phyloP scores from a whole-genome alignment of 1,284 basidiomycete genomes.

The Inonotus hispidus region DNA sequence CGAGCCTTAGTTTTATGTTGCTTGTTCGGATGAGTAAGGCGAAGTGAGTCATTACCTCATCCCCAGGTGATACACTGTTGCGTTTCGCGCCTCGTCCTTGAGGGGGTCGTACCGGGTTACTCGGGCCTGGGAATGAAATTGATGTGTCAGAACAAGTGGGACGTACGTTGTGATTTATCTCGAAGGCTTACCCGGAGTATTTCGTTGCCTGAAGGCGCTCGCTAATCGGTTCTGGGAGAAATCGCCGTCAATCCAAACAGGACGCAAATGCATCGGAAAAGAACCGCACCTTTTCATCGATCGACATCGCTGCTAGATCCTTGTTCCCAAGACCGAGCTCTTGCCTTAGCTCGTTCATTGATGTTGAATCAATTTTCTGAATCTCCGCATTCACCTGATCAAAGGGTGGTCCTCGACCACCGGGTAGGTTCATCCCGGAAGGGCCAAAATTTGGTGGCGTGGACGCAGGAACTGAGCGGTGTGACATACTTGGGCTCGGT shows the following conservation, averaged over 20 bases:
- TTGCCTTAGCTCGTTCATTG: conserved; percentile 8
- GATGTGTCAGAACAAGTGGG: background rate
- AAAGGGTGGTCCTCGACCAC: conserved; percentile 6
- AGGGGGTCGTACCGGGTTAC: conserved; percentile 12
- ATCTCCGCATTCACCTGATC: conserved; percentile 11
- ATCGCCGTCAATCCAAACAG: background rate
- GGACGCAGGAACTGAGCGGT: conserved; percentile 8
- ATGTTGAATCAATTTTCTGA: conserved; percentile 9
- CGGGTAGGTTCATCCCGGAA: background rate
- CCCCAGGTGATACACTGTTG: conserved; percentile 18
- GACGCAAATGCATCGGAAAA: background rate
- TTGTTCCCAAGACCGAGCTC: conserved; percentile 14
- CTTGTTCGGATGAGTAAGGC: background rate
- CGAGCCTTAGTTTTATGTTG: background rate
- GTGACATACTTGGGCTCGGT: conserved; percentile 13
- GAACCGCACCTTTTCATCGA: conserved; percentile 14
- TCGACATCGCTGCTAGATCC: background rate
- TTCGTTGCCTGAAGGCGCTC: background rate
- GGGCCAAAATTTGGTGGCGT: conserved; percentile 14
- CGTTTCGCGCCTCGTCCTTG: conserved; percentile 16
- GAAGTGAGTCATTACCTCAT: conserved; percentile 9
- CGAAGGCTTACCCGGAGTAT: conserved; percentile 2
- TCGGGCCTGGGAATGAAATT: conserved; percentile 7
- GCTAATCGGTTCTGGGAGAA: conserved; percentile 4
- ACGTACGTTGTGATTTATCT: background rate